Evolutionary conservation across 495 filamentous ascomycete genomes (phyloP), one percentile per base, ranked within the genome.

Genomic region (Jackrogersella multiformis): DNA sequence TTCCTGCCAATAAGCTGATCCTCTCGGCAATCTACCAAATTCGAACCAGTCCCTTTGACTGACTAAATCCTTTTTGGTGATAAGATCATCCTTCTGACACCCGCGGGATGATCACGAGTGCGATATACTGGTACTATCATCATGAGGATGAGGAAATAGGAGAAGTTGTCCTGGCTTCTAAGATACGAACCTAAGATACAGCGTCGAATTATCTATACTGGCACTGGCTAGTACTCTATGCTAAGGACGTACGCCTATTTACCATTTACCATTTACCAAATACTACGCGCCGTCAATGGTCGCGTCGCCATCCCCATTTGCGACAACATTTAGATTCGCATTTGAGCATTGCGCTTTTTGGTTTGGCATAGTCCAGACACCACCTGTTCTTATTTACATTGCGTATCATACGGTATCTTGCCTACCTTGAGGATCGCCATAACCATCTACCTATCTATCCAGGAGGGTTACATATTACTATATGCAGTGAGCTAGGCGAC

Each of bases 1-100:
- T 52, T 58, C 64, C 52, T 66, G 7, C 36, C 49, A 60, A 64
- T 64, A 56, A 21, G 46, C 15, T 64, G 60, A 62, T 58, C 41
- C 57, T 46, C 61, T 70, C 67, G 61, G 51, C 46, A 66, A 70
- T 70, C 67, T 70, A 38, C 67, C 67, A 62, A 66, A 70, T 70
- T 70, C 56, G 61, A n/a, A 66, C 35, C 67, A 65, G 36, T 65
- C 53, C 23, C 20, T 61, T 65, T 59, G 36, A 41, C 55, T 55
- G 18, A 69, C 36, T 52, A n/a, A 53, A 64, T 60, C 66, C 66
- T 44, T 46, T 59, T 38, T 24, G 5, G 35, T 41, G 48, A 24
- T n/a, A 63, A 56, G 60, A 64, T 60, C 64, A 61, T 32, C 64
- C 42, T n/a, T 34, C 64, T 21, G 35, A 61, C 58, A 26, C 52